Conservation (phyloP, 495 filamentous ascomycete genomes). For the Podospora pseudopauciseta region DNA sequence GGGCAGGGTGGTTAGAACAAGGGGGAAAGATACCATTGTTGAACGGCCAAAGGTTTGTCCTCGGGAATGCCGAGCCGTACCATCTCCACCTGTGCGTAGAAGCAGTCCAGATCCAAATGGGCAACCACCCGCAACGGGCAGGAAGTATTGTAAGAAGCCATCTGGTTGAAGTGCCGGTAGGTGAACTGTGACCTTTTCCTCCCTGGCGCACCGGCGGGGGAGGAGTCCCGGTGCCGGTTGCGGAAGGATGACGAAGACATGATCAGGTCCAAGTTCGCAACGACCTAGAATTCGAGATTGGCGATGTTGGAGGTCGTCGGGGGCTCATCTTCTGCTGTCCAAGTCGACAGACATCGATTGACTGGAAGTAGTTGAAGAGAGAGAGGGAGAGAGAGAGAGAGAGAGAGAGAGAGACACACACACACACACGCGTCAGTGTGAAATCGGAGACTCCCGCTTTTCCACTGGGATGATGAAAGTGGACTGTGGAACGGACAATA, state of each 20-base stretch:
- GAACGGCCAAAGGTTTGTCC: constrained; percentile 83
- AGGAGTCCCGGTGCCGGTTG: constrained; percentile 35
- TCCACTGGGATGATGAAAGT: background rate
- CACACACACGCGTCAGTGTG: background rate
- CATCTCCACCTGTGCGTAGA: constrained; percentile 97
- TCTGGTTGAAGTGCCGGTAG: constrained; percentile 72
- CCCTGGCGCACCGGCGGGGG: constrained; percentile 37
- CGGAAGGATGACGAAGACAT: constrained; percentile 27
- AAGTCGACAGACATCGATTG: background rate
- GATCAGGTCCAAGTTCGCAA: constrained; percentile 23
- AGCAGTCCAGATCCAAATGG: constrained; percentile 94
- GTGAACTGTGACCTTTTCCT: constrained; percentile 70
- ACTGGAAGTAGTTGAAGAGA: background rate
- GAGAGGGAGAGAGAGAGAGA: too few relatives aligned
- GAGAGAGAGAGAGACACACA: too few relatives aligned
- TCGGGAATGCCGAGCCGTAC: constrained; percentile 72
- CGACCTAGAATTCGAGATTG: background rate
- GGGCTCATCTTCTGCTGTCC: background rate
- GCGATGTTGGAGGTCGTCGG: background rate
- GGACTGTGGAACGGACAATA: background rate
- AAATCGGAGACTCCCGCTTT: background rate
- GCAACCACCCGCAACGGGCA: constrained; percentile 83
- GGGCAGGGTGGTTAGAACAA: background rate
- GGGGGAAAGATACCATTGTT: constrained; percentile 60
- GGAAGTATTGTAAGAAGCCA: constrained; percentile 63